Conservation (phyloP, 495 filamentous ascomycete genomes). For the Neurospora sp. region DNA sequence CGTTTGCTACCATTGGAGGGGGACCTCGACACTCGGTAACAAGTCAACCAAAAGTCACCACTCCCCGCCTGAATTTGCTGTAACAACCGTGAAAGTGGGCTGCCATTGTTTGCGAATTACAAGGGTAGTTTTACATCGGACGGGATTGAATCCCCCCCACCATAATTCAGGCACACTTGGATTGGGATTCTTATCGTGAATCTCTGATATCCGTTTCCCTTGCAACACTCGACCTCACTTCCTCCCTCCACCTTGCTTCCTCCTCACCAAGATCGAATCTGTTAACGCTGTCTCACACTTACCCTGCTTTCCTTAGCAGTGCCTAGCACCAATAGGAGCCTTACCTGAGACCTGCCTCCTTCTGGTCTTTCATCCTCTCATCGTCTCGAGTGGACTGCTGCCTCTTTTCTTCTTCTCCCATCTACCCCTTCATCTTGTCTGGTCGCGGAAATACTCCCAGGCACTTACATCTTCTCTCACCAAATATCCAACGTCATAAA, state of each 20-base stretch:
- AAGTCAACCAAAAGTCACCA: background rate
- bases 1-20: background rate
- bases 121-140: background rate
- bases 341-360: background rate
- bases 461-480: background rate
- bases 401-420: background rate
- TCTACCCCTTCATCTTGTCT: background rate
- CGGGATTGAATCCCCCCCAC: background rate
- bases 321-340: background rate
- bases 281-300: slow-evolving; percentile 7
- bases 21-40: background rate
- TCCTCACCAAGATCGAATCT: slow-evolving; percentile 10
- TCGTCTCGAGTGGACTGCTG: background rate
- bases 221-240: background rate
- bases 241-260: slow-evolving; percentile 1
- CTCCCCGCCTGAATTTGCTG: background rate
- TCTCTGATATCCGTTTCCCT: background rate
- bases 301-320: background rate
- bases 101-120: background rate
- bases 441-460: background rate
- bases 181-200: background rate
- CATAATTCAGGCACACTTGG: background rate
- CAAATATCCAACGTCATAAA: background rate
- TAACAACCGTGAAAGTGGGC: background rate
- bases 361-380: background rate